Evolutionary conservation across 2,329 filamentous ascomycete species (phyloP).

Genomic region (Shiraia sp.): DNA sequence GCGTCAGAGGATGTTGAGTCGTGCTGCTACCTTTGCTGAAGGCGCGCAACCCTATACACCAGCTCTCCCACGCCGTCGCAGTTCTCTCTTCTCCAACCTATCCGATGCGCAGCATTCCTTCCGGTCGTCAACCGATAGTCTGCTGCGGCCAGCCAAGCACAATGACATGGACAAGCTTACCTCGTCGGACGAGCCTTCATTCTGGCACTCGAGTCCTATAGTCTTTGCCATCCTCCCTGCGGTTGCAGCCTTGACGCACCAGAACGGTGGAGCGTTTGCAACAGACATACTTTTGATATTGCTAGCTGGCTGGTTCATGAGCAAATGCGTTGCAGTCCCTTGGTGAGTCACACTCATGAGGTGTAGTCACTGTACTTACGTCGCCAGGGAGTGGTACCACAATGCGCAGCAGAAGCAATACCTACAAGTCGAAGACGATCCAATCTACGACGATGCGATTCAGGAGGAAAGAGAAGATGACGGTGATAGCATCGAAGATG

Average conservation of each 20-base stretch:
- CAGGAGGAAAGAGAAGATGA: conserved; percentile 26
- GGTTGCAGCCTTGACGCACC: conserved; percentile 80
- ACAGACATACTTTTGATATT: conserved; percentile 83
- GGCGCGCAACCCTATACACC: conserved; percentile 25
- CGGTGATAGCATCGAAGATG: conserved; percentile 21
- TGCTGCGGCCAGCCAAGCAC: conserved; percentile 59
- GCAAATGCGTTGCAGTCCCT: conserved; percentile 88
- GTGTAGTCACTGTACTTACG: conserved; percentile 6
- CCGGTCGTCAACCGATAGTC: conserved; percentile 69
- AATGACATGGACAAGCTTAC: conserved; percentile 32
- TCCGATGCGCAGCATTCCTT: conserved; percentile 69
- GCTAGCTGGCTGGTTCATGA: conserved; percentile 81
- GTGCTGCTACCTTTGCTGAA: conserved; percentile 41
- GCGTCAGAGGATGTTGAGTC: conserved; percentile 42
- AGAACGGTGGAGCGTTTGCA: conserved; percentile 79
- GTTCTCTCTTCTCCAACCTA: conserved; percentile 78
- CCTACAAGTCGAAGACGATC: conserved; percentile 19
- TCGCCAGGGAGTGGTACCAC: conserved; percentile 56
- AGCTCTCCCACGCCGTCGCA: conserved; percentile 60
- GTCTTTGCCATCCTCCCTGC: conserved; percentile 84
- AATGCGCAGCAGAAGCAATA: conserved; percentile 49
- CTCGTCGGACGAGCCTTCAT: conserved; percentile 60
- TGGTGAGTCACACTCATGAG: conserved; percentile 61
- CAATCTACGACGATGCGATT: conserved; percentile 26
- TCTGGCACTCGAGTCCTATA: conserved; percentile 80